Evolutionary conservation across 2,329 filamentous ascomycete species (phyloP).

Genomic region (Apiospora aurea): DNA sequence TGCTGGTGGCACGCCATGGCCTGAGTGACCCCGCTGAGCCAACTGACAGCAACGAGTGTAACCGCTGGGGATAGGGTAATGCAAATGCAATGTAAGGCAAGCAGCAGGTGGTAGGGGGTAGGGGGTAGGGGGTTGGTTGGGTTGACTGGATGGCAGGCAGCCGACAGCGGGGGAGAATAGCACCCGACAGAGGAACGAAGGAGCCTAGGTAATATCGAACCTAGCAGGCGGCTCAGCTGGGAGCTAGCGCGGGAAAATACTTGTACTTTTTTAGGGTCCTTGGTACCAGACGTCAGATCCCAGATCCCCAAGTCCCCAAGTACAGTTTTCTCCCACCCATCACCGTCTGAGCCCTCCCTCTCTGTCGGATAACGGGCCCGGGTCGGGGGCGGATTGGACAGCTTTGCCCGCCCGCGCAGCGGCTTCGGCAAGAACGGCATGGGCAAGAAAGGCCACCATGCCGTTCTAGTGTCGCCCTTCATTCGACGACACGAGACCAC

Average conservation of each 20-base stretch:
- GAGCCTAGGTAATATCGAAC: background rate
- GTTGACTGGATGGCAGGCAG: background rate
- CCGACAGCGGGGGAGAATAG: background rate
- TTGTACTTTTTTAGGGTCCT: background rate
- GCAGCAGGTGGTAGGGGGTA: background rate
- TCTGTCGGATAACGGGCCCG: slow-evolving; percentile 14
- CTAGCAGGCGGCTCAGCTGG: slow-evolving; percentile 10
- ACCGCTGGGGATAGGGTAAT: background rate
- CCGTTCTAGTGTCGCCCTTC: slow-evolving; percentile 17
- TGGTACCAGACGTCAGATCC: background rate
- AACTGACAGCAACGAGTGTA: background rate
- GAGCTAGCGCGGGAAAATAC: background rate
- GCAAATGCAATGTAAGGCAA: slow-evolving; percentile 1
- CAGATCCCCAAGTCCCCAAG: background rate
- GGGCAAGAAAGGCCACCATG: slow-evolving; percentile 6
- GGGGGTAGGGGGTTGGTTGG: background rate
- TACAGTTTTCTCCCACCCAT: slow-evolving; percentile 1
- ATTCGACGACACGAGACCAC: slow-evolving; percentile 19
- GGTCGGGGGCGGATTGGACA: slow-evolving; percentile 9
- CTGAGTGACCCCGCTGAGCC: slow-evolving; percentile 4
- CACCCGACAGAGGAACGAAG: background rate
- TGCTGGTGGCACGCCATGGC: background rate
- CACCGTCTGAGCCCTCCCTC: slow-evolving; percentile 11
- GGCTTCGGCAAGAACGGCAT: slow-evolving; percentile 20
- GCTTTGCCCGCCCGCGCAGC: slow-evolving; percentile 14